A percentile compares a stretch with the other conserved stretches of the same genome.
phyloP scores from a whole-genome alignment of 768 basidiomycete genomes.

The Termitomyces heimii region DNA sequence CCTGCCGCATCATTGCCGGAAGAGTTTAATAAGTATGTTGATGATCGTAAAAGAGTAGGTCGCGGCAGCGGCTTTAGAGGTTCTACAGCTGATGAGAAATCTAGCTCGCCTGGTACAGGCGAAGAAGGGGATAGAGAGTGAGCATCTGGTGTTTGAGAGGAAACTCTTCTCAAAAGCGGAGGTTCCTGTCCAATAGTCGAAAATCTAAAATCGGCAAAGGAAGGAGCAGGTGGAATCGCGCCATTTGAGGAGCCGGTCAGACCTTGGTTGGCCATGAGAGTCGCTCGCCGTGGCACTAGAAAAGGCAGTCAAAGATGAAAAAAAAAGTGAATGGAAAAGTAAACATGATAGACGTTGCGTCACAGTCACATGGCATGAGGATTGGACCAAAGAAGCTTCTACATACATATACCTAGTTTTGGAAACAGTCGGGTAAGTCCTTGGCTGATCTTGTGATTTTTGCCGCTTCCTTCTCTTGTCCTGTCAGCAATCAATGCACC shows the following conservation, averaged over 20 bases:
- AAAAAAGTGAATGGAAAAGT: background rate
- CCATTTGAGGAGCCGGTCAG: background rate
- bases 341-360: background rate
- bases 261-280: background rate
- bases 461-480: background rate
- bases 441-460: constrained; percentile 1
- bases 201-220: constrained; percentile 43
- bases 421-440: background rate
- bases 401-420: background rate
- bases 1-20: background rate
- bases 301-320: background rate
- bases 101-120: constrained; percentile 9
- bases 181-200: constrained; percentile 49
- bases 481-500: background rate
- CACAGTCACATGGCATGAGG: no score
- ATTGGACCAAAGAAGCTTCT: background rate
- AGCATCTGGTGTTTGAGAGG: constrained; percentile 19
- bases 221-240: constrained; percentile 26
- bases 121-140: constrained; percentile 15
- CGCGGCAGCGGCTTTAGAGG: constrained; percentile 9
- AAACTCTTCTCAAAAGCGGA: constrained; percentile 44
- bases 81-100: constrained; percentile 4
- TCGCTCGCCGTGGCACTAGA: background rate
- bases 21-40: constrained; percentile 6
- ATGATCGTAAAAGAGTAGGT: constrained; percentile 15